These are phyloP conservation scores for Leptomonas pyrrhocoris DNA, from an alignment of 208 protist genomes.

Conservation along the genomic window DNA sequence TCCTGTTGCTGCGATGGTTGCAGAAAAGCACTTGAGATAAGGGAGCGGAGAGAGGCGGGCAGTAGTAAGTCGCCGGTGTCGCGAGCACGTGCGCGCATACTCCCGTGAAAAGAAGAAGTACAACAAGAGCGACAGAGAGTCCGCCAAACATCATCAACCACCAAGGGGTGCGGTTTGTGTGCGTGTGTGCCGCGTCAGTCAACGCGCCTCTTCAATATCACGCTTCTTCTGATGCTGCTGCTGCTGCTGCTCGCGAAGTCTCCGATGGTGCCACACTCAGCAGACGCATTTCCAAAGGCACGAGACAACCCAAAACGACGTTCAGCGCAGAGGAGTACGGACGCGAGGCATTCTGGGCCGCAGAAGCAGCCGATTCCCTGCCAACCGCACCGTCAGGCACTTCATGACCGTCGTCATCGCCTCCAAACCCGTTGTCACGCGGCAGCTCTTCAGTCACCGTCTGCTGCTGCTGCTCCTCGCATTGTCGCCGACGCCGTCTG, in stretches of 20 bases:
- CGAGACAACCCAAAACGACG: constrained; percentile 14
- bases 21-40: no score
- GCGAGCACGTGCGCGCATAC: no score
- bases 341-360: background rate
- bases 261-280: background rate
- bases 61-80: no score
- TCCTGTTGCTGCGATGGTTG: no score
- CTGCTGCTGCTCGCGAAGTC: background rate
- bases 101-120: no score
- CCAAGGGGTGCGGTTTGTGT: no score
- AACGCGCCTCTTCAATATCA: background rate
- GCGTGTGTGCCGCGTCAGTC: no score
- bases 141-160: no score
- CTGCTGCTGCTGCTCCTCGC: background rate
- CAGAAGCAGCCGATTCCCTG: background rate
- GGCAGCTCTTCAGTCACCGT: no score
- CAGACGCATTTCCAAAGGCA: constrained; percentile 7
- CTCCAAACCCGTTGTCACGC: background rate
- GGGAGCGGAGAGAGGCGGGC: no score
- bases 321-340: background rate
- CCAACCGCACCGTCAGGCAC: background rate
- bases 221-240: background rate
- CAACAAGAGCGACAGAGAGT: no score
- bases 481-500: background rate
- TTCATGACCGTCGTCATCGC: background rate